Evolutionary conservation across 495 filamentous ascomycete genomes (phyloP), one percentile per base, ranked within the genome.

Genomic region (Aspergillus conjunctus): DNA sequence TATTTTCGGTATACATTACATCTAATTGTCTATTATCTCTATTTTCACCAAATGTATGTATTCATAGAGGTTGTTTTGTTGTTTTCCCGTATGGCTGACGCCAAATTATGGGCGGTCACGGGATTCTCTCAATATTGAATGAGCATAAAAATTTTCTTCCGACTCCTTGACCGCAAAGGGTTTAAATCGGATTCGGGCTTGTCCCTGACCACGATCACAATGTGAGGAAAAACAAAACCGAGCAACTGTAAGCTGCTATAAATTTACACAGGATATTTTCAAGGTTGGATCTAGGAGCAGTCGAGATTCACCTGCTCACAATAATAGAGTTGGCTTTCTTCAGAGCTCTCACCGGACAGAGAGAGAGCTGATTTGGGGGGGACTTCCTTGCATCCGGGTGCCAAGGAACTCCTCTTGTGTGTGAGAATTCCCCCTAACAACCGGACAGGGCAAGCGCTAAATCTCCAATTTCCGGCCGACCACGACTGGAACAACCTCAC

Each of bases 351-450:
- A 53, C 57, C 49, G 48, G 34, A 56, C n/a, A n/a, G 54, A 43
- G 37, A n/a, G 15, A 44, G 34, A 41, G 37, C 37, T 33, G 17
- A 22, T 48, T 18, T 12, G 44, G 17, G 17, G 44, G 67, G 62
- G 51, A 56, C 52, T 46, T 64, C 65, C 65, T 66, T 71, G 73
- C 65, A 73, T 71, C 71, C 74, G 71, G 74, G 43, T 60, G 74
- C 74, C 74, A 77, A 77, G 74, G 46, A 58, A 32, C 60, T 70
- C 69, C 69, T 66, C 69, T 63, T 77, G 73, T 71, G 64, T 68
- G 72, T 66, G 69, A 59, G 65, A 71, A 72, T 74, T 69, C 66
- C 62, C 61, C 61, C 52, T 56, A 58, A 58, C 54, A 62, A 62
- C 60, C 59, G 34, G 45, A 49, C 54, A 48, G 17, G 44, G 44